Percentiles rank a stretch among this genome's conserved stretches.
Evolutionary conservation across 2,329 filamentous ascomycete species (phyloP).

Genomic region (Falciphora oryzae): DNA sequence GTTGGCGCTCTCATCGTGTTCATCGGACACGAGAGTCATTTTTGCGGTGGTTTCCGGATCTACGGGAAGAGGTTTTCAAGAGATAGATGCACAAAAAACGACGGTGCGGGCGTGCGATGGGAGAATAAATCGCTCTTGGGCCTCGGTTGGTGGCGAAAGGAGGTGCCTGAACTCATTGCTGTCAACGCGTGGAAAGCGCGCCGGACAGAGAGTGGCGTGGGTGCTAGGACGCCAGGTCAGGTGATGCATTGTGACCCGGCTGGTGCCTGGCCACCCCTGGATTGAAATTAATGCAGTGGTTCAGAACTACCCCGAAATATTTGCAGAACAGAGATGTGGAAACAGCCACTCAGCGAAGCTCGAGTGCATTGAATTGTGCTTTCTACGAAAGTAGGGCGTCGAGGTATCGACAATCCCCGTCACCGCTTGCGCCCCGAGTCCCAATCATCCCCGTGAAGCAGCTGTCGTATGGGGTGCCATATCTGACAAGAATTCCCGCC

Average conservation of each 20-base stretch:
- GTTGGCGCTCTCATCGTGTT: conserved; percentile 61
- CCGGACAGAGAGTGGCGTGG: not conserved
- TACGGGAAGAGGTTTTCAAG: not conserved
- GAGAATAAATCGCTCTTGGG: not conserved
- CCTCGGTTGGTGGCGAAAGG: not conserved
- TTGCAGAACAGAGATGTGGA: too few relatives aligned
- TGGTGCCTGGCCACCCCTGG: not conserved
- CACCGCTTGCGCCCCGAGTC: not conserved
- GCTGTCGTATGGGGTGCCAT: not conserved
- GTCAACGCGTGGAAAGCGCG: not conserved
- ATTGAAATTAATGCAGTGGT: too few relatives aligned
- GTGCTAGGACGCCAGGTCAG: conserved; percentile 4
- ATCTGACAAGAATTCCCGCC: not conserved
- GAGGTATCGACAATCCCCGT: not conserved
- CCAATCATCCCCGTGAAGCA: not conserved
- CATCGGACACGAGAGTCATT: conserved; percentile 45
- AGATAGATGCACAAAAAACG: not conserved
- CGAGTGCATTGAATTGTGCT: too few relatives aligned
- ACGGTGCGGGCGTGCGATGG: not conserved
- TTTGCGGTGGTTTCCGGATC: not conserved
- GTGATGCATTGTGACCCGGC: not conserved
- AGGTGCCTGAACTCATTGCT: not conserved
- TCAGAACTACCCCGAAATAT: too few relatives aligned
- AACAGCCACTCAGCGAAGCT: too few relatives aligned
- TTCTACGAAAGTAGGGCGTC: not conserved